These are phyloP conservation scores for Iodosphaeria phyllophila DNA, from an alignment of 2,329 filamentous ascomycete species.

Conservation along the genomic window DNA sequence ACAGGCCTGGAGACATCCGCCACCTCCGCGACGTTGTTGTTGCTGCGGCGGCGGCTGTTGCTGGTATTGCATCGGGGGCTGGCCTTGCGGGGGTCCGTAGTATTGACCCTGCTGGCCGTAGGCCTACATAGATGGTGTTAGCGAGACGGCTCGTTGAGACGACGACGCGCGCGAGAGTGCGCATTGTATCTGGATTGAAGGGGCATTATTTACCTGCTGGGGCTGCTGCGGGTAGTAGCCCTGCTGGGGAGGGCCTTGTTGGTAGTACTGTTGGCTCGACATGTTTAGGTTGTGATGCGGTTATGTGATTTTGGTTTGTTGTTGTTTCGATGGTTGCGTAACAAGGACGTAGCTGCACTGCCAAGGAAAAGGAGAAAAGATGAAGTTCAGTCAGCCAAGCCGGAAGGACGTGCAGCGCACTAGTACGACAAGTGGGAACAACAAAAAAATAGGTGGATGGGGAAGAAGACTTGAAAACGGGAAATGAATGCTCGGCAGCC, in stretches of 20 bases:
- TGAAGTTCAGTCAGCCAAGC: too few species aligned
- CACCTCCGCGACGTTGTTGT: slow-evolving; percentile 14
- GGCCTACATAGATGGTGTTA: slow-evolving; percentile 9
- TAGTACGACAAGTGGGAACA: too few species aligned
- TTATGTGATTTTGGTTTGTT: too few species aligned
- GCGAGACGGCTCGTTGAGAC: neutral
- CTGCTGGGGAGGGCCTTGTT: neutral
- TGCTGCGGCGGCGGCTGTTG: slow-evolving; percentile 14
- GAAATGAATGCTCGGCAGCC: too few species aligned
- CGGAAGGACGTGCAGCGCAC: too few species aligned
- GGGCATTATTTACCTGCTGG: neutral
- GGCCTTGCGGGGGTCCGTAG: slow-evolving; percentile 17
- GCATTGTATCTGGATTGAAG: neutral
- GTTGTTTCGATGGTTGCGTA: too few species aligned
- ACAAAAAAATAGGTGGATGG: too few species aligned
- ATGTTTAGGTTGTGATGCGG: too few species aligned
- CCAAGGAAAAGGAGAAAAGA: too few species aligned
- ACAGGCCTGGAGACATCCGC: slow-evolving; percentile 24
- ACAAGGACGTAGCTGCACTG: too few species aligned
- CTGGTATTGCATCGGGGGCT: slow-evolving; percentile 24
- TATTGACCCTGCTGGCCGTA: slow-evolving; percentile 20
- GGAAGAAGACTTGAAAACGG: too few species aligned
- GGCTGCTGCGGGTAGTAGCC: neutral
- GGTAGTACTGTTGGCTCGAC: neutral
- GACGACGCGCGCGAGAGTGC: neutral